Percentiles rank a stretch among this genome's conserved stretches.
phyloP scores from a whole-genome alignment of 2,329 filamentous ascomycete genomes.

The Cercospora sojina region DNA sequence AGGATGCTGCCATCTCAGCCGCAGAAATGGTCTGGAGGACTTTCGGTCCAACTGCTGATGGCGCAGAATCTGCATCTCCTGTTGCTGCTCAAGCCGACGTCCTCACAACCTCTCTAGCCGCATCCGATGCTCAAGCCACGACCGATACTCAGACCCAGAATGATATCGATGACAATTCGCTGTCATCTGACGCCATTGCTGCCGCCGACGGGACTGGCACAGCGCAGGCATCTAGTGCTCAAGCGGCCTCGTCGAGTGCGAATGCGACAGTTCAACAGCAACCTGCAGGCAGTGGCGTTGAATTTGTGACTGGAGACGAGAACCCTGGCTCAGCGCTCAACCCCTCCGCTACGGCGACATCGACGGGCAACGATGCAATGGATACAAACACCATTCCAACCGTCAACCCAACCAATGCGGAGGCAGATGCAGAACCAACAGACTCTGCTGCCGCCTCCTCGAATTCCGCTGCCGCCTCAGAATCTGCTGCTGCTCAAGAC shows the following conservation, averaged over 20 bases:
- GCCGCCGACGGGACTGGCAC: not conserved
- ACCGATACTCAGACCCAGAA: not conserved
- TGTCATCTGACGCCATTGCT: not conserved
- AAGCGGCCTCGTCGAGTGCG: not conserved
- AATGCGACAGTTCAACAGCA: not conserved
- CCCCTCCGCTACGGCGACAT: not conserved
- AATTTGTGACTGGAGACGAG: not conserved
- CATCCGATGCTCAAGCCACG: not conserved
- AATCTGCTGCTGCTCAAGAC: not conserved
- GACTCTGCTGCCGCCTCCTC: not conserved
- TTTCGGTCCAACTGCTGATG: constrained; percentile 57
- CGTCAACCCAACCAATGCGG: not conserved
- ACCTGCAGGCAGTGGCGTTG: constrained; percentile 2
- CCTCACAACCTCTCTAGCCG: not conserved
- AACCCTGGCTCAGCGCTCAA: constrained; percentile 3
- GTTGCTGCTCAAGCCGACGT: not conserved
- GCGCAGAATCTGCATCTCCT: not conserved
- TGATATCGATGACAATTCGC: not conserved
- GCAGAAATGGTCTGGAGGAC: constrained; percentile 68
- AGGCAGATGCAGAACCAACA: not conserved
- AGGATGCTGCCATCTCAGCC: constrained; percentile 52
- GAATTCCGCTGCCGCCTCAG: not conserved
- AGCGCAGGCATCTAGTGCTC: not conserved
- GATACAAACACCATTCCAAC: constrained; percentile 4
- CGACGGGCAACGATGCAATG: not conserved